Conservation (phyloP, 2,329 filamentous ascomycete genomes). For the Parastagonospora avenae region DNA sequence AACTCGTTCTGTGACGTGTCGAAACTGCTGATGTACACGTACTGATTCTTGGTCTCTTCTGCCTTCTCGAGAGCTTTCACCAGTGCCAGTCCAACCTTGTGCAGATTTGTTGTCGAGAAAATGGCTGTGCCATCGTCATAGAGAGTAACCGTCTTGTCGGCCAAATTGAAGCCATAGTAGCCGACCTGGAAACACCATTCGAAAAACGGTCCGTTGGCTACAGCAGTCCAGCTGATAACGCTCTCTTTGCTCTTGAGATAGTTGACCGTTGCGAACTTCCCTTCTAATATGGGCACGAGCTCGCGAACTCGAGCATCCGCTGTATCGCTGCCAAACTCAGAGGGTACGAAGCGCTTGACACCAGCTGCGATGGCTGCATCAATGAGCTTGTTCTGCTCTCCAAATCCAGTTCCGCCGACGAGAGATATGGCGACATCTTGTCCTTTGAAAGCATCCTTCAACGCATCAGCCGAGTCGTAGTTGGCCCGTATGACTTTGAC, state of each 20-base stretch:
- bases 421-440: conserved; percentile 63
- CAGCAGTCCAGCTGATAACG: conserved; percentile 61
- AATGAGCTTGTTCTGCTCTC: conserved; percentile 58
- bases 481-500: conserved; percentile 56
- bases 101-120: conserved; percentile 59
- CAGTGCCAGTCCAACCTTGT: conserved; percentile 59
- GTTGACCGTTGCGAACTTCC: conserved; percentile 57
- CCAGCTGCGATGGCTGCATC: conserved; percentile 65
- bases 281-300: conserved; percentile 57
- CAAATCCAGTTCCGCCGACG: conserved; percentile 49
- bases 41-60: conserved; percentile 61
- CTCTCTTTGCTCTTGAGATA: conserved; percentile 57
- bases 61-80: conserved; percentile 57
- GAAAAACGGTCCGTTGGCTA: conserved; percentile 57
- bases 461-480: conserved; percentile 53
- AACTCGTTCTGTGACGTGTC: conserved; percentile 64
- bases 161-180: conserved; percentile 59
- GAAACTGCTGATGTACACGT: conserved; percentile 63
- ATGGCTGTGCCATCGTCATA: conserved; percentile 62
- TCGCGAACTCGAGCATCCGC: conserved; percentile 42
- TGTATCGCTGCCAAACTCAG: conserved; percentile 60
- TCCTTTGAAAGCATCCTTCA: conserved; percentile 58
- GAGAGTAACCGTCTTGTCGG: conserved; percentile 57
- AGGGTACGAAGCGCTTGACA: conserved; percentile 66
- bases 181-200: conserved; percentile 53